Evolutionary conservation across 495 filamentous ascomycete species (phyloP).

Genomic region (Neurospora terricola): DNA sequence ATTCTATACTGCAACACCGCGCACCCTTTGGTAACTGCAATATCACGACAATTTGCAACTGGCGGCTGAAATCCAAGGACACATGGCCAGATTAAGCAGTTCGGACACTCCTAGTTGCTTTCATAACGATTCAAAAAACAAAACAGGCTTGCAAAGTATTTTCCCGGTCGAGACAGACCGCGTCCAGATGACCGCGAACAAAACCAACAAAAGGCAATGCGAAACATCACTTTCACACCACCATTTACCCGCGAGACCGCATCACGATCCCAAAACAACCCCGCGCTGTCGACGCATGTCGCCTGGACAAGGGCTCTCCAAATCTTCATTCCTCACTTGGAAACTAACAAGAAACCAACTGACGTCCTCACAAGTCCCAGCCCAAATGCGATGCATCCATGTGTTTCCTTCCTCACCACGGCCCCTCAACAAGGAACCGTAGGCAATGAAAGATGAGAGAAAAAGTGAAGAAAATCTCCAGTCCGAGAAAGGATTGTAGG

Average conservation of each 20-base stretch:
- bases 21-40: not conserved
- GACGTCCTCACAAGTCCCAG: too few relatives aligned
- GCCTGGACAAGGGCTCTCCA: not conserved
- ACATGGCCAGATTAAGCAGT: not conserved
- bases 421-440: constrained; percentile 10
- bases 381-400: not conserved
- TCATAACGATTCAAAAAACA: not conserved
- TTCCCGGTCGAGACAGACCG: not conserved
- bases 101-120: not conserved
- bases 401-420: constrained; percentile 21
- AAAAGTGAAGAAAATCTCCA: constrained; percentile 1
- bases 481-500: not conserved
- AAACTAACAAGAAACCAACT: not conserved
- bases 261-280: not conserved
- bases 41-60: not conserved
- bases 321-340: not conserved
- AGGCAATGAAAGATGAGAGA: constrained; percentile 19
- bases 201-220: not conserved
- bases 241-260: not conserved
- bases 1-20: not conserved
- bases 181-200: not conserved
- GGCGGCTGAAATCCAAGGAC: not conserved
- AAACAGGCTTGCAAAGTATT: not conserved
- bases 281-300: not conserved
- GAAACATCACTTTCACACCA: not conserved